A percentile compares a stretch with the other conserved stretches of the same genome.
phyloP scores from a whole-genome alignment of 345 rosid genomes.

The Moricandia arvensis region DNA sequence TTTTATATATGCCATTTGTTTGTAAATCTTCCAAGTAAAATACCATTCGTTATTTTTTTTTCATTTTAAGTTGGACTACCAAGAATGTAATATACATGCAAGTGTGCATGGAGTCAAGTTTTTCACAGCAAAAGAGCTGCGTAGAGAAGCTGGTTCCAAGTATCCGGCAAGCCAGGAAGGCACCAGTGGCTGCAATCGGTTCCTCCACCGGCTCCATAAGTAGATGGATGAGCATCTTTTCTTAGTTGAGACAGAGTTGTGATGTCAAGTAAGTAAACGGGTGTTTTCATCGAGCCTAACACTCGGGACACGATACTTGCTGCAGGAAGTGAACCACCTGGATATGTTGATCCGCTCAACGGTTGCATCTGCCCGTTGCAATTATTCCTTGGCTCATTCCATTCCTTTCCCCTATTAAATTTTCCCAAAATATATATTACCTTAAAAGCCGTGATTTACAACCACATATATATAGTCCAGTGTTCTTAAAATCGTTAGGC shows the following conservation, averaged over 20 bases:
- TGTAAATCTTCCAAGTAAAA: conserved; percentile 22
- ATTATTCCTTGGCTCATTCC: conserved; percentile 65
- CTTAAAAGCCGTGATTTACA: not conserved
- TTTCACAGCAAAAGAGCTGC: conserved; percentile 64
- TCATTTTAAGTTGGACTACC: not conserved
- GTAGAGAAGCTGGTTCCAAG: conserved; percentile 92
- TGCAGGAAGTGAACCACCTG: conserved; percentile 71
- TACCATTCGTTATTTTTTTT: not conserved
- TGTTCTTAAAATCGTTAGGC: no score
- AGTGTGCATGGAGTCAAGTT: conserved; percentile 13
- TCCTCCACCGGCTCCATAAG: conserved; percentile 53
- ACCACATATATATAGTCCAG: no score
- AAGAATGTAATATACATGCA: conserved; percentile 22
- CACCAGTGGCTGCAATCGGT: conserved; percentile 96
- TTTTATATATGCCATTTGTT: not conserved
- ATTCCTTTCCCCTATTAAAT: conserved; percentile 63
- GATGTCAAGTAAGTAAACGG: conserved; percentile 75
- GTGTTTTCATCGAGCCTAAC: conserved; percentile 52
- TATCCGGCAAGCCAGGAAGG: conserved; percentile 93
- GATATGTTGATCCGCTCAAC: conserved; percentile 65
- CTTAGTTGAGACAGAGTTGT: conserved; percentile 82
- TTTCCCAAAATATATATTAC: not conserved
- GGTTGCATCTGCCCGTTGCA: conserved; percentile 70
- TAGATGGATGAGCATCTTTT: conserved; percentile 89
- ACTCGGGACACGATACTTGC: conserved; percentile 54